These are phyloP conservation scores for Calonectria multiphialidica DNA, from an alignment of 2,329 filamentous ascomycete species.

Conservation along the genomic window DNA sequence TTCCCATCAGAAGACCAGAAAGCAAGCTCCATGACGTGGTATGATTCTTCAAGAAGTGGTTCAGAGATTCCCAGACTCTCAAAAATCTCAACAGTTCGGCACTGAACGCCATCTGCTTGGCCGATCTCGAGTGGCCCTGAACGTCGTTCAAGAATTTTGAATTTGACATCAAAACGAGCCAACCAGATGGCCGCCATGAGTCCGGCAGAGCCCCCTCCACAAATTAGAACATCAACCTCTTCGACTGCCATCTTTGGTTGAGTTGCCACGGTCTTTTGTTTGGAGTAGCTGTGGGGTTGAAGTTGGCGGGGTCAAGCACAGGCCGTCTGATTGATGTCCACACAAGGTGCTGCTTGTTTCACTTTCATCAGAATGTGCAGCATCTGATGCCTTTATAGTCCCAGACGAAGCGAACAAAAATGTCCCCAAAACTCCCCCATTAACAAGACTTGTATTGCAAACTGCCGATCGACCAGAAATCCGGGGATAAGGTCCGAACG, in stretches of 20 bases:
- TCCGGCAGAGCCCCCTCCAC: slow-evolving; percentile 31
- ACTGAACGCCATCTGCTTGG: slow-evolving; percentile 33
- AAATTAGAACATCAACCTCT: slow-evolving; percentile 29
- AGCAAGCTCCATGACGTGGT: slow-evolving; percentile 68
- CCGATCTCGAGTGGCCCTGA: slow-evolving; percentile 28
- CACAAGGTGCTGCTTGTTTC: not conserved
- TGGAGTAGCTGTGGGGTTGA: not conserved
- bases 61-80: slow-evolving; percentile 69
- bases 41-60: slow-evolving; percentile 66
- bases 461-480: not conserved
- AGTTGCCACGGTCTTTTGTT: not conserved
- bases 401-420: not conserved
- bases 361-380: not conserved
- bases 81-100: slow-evolving; percentile 65
- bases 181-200: slow-evolving; percentile 32
- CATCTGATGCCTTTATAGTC: not conserved
- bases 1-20: slow-evolving; percentile 59
- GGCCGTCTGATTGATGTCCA: not conserved
- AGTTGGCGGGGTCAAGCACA: not conserved
- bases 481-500: not conserved
- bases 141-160: slow-evolving; percentile 29
- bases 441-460: not conserved
- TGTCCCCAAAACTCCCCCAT: not conserved
- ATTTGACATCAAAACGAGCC: slow-evolving; percentile 27
- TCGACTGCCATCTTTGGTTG: not conserved